Percentiles rank a stretch among this genome's conserved stretches.
These are phyloP conservation scores for Tripterygium wilfordii DNA, from an alignment of 177 flowering plant genomes.

Conservation along the genomic window DNA sequence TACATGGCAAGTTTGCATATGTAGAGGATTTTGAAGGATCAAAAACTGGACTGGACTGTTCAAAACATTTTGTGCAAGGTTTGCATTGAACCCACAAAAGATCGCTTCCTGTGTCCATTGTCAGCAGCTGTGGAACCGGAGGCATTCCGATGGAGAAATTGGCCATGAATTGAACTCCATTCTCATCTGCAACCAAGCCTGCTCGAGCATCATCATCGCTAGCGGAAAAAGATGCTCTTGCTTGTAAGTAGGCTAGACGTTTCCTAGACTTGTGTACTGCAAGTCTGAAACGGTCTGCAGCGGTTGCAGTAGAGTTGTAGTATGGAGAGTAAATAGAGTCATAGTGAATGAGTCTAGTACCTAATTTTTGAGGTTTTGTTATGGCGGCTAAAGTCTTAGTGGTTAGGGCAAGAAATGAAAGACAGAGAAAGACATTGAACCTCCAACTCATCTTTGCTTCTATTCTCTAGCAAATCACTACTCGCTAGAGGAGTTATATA, in stretches of 20 bases:
- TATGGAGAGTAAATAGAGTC: slow-evolving; percentile 10
- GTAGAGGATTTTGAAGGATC: slow-evolving; percentile 25
- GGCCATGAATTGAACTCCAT: slow-evolving; percentile 1
- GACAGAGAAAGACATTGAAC: no score
- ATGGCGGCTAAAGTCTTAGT: background rate
- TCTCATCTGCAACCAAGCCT: background rate
- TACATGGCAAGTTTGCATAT: slow-evolving; percentile 10
- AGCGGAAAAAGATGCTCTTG: no score
- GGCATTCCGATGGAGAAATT: slow-evolving; percentile 19
- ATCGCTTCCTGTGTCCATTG: slow-evolving; percentile 20
- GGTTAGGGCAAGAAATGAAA: background rate
- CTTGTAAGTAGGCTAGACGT: background rate
- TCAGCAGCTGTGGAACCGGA: slow-evolving; percentile 7
- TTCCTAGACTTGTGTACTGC: background rate
- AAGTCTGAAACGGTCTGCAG: background rate
- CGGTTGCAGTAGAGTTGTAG: background rate
- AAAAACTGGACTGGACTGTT: slow-evolving; percentile 1
- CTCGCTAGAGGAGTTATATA: no score
- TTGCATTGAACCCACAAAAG: slow-evolving; percentile 15
- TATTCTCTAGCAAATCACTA: no score
- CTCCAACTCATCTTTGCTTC: no score
- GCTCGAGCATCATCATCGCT: no score
- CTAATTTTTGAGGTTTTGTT: slow-evolving; percentile 1
- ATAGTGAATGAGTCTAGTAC: slow-evolving; percentile 11
- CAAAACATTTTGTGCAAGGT: slow-evolving; percentile 2